These are phyloP conservation scores for Alnus rubra DNA, from an alignment of 306 rosid genomes.

Conservation along the genomic window DNA sequence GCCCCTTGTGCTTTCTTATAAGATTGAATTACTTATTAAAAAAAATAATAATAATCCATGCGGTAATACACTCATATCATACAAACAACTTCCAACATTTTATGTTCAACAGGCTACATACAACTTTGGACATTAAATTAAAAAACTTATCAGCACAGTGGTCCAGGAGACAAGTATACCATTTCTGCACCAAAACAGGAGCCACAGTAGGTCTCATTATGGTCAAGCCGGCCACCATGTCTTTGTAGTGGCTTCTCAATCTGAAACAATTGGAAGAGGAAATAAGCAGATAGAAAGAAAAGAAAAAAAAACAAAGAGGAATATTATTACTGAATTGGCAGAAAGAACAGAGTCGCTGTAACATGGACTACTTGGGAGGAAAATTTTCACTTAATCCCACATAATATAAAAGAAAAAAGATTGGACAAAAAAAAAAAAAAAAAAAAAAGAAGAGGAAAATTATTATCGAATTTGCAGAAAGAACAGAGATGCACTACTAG, in stretches of 20 bases:
- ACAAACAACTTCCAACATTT: neutral
- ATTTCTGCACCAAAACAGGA: slow-evolving; percentile 93
- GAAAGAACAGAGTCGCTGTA: neutral
- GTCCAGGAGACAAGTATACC: slow-evolving; percentile 46
- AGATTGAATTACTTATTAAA: too few species aligned
- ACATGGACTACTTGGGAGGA: neutral
- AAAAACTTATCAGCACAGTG: neutral
- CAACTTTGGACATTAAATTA: neutral
- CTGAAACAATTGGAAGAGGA: slow-evolving; percentile 44
- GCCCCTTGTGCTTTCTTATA: too few species aligned
- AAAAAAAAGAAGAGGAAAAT: neutral
- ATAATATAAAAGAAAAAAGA: slow-evolving; percentile 2
- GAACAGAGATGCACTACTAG: neutral
- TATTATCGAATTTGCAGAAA: neutral
- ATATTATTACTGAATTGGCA: neutral
- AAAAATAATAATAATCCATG: too few species aligned
- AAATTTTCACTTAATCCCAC: too few species aligned
- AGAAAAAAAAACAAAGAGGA: slow-evolving; percentile 8
- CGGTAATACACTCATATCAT: slow-evolving; percentile 6
- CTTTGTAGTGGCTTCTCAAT: slow-evolving; percentile 89
- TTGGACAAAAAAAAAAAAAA: slow-evolving; percentile 9
- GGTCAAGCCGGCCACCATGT: slow-evolving; percentile 99
- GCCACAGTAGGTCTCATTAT: slow-evolving; percentile 97
- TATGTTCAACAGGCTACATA: slow-evolving; percentile 13
- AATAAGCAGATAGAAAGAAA: slow-evolving; percentile 23